phyloP scores from a whole-genome alignment of 2,329 filamentous ascomycete species.

The Truncatella angustata region DNA sequence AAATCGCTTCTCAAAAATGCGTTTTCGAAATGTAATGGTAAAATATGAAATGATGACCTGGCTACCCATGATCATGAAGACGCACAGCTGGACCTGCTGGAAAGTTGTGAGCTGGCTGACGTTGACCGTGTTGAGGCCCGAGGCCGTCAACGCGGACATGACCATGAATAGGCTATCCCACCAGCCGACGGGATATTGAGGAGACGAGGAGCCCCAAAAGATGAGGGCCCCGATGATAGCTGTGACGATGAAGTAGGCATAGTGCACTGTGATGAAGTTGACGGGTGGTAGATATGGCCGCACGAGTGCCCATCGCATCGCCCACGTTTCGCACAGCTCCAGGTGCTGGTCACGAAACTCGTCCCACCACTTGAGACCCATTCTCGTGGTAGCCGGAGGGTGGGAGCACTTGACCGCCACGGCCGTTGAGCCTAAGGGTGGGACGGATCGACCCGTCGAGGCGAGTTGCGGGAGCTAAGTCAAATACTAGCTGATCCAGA shows the following conservation, averaged over 20 bases:
- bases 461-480: constrained; percentile 1
- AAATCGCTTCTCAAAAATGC: constrained; percentile 62
- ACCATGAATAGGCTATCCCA: constrained; percentile 54
- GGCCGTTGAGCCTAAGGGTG: constrained; percentile 1
- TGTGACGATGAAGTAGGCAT: constrained; percentile 60
- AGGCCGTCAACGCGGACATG: constrained; percentile 64
- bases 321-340: constrained; percentile 7
- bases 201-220: constrained; percentile 50
- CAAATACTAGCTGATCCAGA: not conserved
- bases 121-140: constrained; percentile 61
- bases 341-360: constrained; percentile 1
- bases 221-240: constrained; percentile 55
- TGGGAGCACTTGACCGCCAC: not conserved
- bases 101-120: constrained; percentile 62
- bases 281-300: constrained; percentile 37
- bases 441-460: constrained; percentile 1
- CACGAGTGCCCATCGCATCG: constrained; percentile 9
- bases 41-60: constrained; percentile 64
- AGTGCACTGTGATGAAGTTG: constrained; percentile 65
- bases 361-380: constrained; percentile 3
- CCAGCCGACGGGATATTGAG: constrained; percentile 59
- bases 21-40: constrained; percentile 59
- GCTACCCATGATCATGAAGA: constrained; percentile 62
- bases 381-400: not conserved
- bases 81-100: constrained; percentile 63